Conservation (phyloP, 257 asterid genomes). For the Cruciata laevipes region DNA sequence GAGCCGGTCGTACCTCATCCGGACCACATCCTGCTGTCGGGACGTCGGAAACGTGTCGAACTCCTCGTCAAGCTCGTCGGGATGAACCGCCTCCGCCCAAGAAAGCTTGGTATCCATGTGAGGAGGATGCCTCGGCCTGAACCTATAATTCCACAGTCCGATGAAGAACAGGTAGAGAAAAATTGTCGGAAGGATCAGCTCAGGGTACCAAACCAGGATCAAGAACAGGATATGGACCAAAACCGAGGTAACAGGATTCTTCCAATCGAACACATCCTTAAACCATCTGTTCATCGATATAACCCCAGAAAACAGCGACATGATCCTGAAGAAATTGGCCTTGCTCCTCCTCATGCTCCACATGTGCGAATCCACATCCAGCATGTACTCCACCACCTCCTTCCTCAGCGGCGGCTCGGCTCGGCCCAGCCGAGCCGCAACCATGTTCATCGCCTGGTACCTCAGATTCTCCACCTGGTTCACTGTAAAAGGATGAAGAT, state of each 20-base stretch:
- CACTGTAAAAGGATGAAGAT: conserved; percentile 57
- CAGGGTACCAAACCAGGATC: conserved; percentile 60
- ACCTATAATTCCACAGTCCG: conserved; percentile 66
- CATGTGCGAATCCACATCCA: conserved; percentile 69
- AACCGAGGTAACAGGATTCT: conserved; percentile 46
- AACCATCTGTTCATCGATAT: conserved; percentile 48
- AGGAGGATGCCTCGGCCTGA: conserved; percentile 58
- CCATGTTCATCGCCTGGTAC: conserved; percentile 66
- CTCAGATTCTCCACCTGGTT: conserved; percentile 58
- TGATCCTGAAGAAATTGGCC: conserved; percentile 61
- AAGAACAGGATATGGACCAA: conserved; percentile 56
- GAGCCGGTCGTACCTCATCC: conserved; percentile 70
- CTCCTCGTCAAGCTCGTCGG: conserved; percentile 77
- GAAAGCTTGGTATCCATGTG: conserved; percentile 68
- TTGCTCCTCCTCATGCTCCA: conserved; percentile 87
- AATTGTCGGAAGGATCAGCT: conserved; percentile 54
- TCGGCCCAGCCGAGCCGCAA: conserved; percentile 50
- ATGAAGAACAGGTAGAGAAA: conserved; percentile 51
- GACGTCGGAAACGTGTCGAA: conserved; percentile 65
- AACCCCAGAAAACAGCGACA: conserved; percentile 46
- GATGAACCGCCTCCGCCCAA: conserved; percentile 55
- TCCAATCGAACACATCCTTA: conserved; percentile 48
- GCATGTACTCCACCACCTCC: conserved; percentile 70
- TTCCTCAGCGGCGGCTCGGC: conserved; percentile 77
- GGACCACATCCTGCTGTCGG: conserved; percentile 29